Evolutionary conservation across 2,329 filamentous ascomycete species (phyloP).

Genomic region (Aspergillus costaricaensis): DNA sequence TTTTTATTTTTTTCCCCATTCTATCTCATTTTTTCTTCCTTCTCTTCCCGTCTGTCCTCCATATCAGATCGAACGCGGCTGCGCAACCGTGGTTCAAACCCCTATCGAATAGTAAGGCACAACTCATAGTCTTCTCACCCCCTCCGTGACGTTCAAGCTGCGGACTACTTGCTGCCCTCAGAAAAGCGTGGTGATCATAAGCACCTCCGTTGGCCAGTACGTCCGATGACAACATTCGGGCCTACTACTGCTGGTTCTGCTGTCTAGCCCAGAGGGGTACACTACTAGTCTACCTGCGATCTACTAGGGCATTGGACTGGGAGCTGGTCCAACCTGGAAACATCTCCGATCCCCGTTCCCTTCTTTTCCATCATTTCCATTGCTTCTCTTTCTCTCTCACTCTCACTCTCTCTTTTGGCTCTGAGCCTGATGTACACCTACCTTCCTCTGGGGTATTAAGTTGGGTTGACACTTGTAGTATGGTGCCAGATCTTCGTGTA

Average conservation of each 20-base stretch:
- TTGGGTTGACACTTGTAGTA: slow-evolving; percentile 16
- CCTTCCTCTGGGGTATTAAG: slow-evolving; percentile 1
- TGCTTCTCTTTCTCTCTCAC: slow-evolving; percentile 1
- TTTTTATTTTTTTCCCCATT: neutral
- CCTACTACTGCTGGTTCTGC: slow-evolving; percentile 3
- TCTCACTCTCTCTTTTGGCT: slow-evolving; percentile 6
- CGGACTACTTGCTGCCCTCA: neutral
- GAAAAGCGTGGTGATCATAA: slow-evolving; percentile 6
- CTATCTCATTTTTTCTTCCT: slow-evolving; percentile 8
- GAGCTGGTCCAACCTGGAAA: slow-evolving; percentile 10
- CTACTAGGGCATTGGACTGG: slow-evolving; percentile 11
- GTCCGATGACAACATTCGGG: slow-evolving; percentile 7
- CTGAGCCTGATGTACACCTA: slow-evolving; percentile 4
- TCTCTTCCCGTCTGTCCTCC: neutral
- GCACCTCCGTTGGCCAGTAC: slow-evolving; percentile 7
- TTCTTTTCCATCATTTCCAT: slow-evolving; percentile 15
- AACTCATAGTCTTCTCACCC: neutral
- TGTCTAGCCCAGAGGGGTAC: neutral
- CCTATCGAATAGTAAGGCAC: slow-evolving; percentile 1
- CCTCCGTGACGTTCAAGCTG: neutral
- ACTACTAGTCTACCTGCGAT: neutral
- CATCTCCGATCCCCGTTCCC: slow-evolving; percentile 10
- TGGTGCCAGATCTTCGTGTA: slow-evolving; percentile 21
- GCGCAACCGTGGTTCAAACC: neutral
- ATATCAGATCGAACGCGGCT: slow-evolving; percentile 1